Base-by-base conservation (phyloP, 805 yeast species). In the Candida mattraensis region DNA sequence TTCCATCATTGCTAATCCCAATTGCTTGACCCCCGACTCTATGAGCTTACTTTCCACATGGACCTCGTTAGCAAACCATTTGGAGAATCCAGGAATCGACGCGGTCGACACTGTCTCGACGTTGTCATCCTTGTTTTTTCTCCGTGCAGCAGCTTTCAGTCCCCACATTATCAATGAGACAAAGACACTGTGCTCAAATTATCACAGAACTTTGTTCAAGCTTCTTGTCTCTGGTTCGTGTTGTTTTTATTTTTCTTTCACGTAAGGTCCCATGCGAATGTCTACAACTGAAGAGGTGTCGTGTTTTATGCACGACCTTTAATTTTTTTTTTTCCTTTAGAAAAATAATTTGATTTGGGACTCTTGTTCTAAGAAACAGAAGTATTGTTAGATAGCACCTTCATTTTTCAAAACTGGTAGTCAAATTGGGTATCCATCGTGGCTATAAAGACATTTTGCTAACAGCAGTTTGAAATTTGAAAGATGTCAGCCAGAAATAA, bases 101-200 rank as follows among this genome's bases (percentile, higher is more conserved):
- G 23, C 37, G 7, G 49, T 39, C 6, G 46, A 35, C 5, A 40
- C 32, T 14, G 30, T 35, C 4, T 37, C 33, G 8, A 42, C 30
- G 12, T 35, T 31, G 4, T 36, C 16, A 10, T 35, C 38, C 13
- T 34, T 42, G 19, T 38, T 40, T 33, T 43, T 42, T 29, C 33
- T 46, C 8, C 41, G 30, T 24, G 45, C 47, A 17, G 51, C 50
- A 15, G 55, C 53, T 36, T 44, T 49, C 32, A 56, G 37, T n/a
- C 62, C 61, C 54, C 61, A 56, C 61, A 57, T 57, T 7, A 20
- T n/a, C n/a, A n/a, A n/a, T n/a, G n/a, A n/a, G n/a, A n/a, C n/a
- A n/a, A n/a, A n/a, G n/a, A n/a, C n/a, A n/a, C n/a, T n/a, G n/a
- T n/a, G n/a, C n/a, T n/a, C n/a, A n/a, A n/a, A n/a, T n/a, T n/a